Conservation (phyloP, 2,329 filamentous ascomycete species). For the Aspergillus awamori region DNA sequence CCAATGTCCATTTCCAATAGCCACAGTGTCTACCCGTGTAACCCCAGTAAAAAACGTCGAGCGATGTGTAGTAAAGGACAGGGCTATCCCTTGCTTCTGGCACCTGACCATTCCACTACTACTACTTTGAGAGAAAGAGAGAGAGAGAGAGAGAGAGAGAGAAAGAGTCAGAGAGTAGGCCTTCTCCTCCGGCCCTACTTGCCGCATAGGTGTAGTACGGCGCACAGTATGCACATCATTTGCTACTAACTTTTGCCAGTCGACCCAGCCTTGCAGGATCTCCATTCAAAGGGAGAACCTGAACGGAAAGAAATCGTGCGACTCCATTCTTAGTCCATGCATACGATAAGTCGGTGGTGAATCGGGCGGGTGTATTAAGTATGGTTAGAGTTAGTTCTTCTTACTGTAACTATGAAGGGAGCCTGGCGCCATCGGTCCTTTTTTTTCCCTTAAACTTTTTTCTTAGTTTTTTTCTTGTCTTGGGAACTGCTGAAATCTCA, state of each 20-base stretch:
- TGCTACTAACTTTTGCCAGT: constrained; percentile 3
- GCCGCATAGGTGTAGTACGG: background rate
- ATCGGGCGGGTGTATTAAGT: background rate
- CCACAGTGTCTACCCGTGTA: constrained; percentile 4
- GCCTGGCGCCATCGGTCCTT: too few relatives aligned
- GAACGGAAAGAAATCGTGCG: background rate
- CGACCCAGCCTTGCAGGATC: constrained; percentile 12
- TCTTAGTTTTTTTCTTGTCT: too few relatives aligned
- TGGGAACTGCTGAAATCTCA: background rate
- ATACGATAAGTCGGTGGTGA: background rate
- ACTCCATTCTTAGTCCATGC: background rate
- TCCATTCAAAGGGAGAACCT: constrained; percentile 2
- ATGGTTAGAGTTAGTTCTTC: background rate
- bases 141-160: too few relatives aligned
- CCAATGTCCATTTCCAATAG: background rate
- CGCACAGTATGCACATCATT: constrained; percentile 13
- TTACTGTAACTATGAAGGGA: too few relatives aligned
- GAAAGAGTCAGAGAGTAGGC: too few relatives aligned
- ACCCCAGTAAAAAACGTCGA: constrained; percentile 1
- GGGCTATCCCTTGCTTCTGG: constrained; percentile 22
- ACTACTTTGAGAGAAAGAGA: too few relatives aligned
- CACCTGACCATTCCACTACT: constrained; percentile 9
- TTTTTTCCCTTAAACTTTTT: too few relatives aligned
- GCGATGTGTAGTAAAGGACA: constrained; percentile 8
- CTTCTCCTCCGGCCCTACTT: background rate